Percentiles rank a stretch among this genome's conserved stretches.
Conservation (phyloP, 2,329 filamentous ascomycete genomes). For the Byssoonygena ceratinophila region DNA sequence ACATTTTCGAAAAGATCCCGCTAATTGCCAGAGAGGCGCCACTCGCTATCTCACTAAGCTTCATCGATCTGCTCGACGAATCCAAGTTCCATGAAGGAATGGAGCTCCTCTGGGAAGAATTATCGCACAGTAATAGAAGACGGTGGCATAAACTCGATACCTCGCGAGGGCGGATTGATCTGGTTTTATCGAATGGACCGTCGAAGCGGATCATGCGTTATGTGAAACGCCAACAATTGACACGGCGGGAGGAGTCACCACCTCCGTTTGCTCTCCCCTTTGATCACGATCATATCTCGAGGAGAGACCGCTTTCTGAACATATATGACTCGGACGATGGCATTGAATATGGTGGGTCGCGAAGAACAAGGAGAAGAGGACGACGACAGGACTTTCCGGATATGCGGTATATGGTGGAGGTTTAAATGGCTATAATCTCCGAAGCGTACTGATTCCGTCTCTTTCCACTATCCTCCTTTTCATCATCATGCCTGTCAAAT, state of each 20-base stretch:
- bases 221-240: not conserved
- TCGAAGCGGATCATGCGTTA: constrained; percentile 4
- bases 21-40: not conserved
- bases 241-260: not conserved
- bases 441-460: too few species aligned
- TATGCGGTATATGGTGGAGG: not conserved
- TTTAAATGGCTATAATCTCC: not conserved
- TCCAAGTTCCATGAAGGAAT: not conserved
- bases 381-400: not conserved
- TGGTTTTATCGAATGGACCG: not conserved
- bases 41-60: not conserved
- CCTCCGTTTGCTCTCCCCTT: not conserved
- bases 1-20: not conserved
- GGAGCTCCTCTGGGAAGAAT: not conserved
- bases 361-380: not conserved
- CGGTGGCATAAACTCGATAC: not conserved
- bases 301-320: not conserved
- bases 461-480: too few species aligned
- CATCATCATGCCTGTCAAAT: too few species aligned
- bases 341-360: not conserved
- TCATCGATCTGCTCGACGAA: not conserved
- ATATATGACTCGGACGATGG: not conserved
- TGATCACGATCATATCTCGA: not conserved
- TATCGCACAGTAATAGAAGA: not conserved
- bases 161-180: not conserved